Conservation (phyloP, 306 rosid species). For the Fagus crenata region DNA sequence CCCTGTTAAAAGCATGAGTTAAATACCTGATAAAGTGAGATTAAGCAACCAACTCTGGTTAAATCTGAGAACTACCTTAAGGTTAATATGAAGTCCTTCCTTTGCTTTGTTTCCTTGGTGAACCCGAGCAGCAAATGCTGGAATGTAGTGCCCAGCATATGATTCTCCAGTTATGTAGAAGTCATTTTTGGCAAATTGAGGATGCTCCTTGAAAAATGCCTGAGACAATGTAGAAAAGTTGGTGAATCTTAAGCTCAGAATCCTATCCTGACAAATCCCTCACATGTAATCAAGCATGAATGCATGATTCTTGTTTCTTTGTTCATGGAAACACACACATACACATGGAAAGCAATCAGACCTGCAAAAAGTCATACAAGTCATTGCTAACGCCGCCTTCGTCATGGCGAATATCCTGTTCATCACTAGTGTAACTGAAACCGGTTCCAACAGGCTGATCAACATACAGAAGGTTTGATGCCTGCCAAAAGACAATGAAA, state of each 20-base stretch:
- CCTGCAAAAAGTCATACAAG: constrained; percentile 90
- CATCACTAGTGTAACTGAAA: constrained; percentile 75
- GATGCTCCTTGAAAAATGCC: constrained; percentile 80
- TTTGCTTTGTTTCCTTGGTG: constrained; percentile 80
- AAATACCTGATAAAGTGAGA: neutral
- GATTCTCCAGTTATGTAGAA: constrained; percentile 95
- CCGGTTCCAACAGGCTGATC: constrained; percentile 97
- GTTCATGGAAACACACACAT: neutral
- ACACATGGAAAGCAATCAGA: constrained; percentile 9
- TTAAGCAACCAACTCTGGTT: constrained; percentile 12
- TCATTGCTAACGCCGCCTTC: constrained; percentile 87
- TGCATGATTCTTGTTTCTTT: neutral
- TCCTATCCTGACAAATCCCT: neutral
- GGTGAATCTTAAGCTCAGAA: constrained; percentile 4
- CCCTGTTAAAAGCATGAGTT: constrained; percentile 53
- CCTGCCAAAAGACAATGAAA: constrained; percentile 41
- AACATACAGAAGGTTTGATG: constrained; percentile 75
- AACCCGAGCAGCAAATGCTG: constrained; percentile 84
- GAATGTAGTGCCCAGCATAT: constrained; percentile 92
- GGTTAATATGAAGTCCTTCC: constrained; percentile 72
- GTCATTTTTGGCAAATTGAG: constrained; percentile 62
- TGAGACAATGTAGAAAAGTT: constrained; percentile 28
- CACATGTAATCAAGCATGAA: neutral
- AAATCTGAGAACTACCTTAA: constrained; percentile 48
- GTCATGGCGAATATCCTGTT: constrained; percentile 64